phyloP scores from a whole-genome alignment of 1,139 yeast genomes.

The Pichia inconspicua region DNA sequence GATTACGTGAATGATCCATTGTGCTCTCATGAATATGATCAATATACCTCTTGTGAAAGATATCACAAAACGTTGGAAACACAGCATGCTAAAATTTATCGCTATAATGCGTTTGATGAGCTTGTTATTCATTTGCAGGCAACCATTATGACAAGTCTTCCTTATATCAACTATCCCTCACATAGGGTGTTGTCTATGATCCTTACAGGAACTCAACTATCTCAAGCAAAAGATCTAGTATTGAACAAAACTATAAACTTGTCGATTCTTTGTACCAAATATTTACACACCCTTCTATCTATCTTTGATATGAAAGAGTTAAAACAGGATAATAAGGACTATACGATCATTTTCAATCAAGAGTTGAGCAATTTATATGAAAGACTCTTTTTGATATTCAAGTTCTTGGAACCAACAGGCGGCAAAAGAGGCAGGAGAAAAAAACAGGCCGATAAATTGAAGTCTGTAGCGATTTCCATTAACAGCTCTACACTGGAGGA shows the following conservation, averaged over 20 bases:
- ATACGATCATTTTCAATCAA: conserved; percentile 1
- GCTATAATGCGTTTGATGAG: conserved; percentile 10
- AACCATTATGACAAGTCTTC: conserved; percentile 6
- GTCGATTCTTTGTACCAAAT: conserved; percentile 6
- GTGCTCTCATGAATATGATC: background rate
- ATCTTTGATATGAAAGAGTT: conserved; percentile 1
- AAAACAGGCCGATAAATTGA: background rate
- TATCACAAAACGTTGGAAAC: conserved; percentile 8
- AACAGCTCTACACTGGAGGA: conserved; percentile 5
- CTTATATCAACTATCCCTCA: conserved; percentile 13
- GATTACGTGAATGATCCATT: background rate
- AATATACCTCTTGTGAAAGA: background rate
- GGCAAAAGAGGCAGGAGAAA: conserved; percentile 3
- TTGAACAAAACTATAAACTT: background rate
- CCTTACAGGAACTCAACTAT: conserved; percentile 11
- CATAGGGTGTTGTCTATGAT: conserved; percentile 9
- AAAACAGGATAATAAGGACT: background rate
- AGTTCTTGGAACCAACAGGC: conserved; percentile 5
- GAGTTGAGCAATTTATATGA: conserved; percentile 5
- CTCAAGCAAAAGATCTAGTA: conserved; percentile 5
- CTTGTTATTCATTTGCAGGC: conserved; percentile 6
- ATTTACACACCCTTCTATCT: conserved; percentile 2
- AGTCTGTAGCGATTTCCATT: background rate
- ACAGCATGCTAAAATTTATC: conserved; percentile 10
- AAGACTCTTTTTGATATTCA: conserved; percentile 1